Evolutionary conservation across 2,329 filamentous ascomycete genomes (phyloP), one percentile per base, ranked within the genome.

Genomic region (Cercospora brassicicola): DNA sequence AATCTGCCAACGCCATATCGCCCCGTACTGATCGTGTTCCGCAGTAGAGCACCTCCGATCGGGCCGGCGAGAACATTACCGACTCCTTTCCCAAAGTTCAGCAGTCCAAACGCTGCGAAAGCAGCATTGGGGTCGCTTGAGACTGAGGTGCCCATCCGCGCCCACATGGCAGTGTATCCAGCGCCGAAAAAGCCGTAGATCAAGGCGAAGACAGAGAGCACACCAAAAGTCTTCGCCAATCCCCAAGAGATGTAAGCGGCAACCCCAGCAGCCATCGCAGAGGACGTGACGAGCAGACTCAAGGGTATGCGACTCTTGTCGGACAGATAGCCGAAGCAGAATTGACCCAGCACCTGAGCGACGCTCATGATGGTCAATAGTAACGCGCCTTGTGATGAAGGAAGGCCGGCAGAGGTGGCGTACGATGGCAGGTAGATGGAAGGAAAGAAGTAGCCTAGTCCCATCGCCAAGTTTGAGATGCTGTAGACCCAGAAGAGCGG

Each of bases 231-330:
- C 2, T 77, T 76, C 0, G 82, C 78, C 15, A 84, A 73, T 0
- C 84, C 84, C 84, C 84, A 86, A 30, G 82, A 66, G 0, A 82
- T 72, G 64, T 84, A 83, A 0, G 82, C 76, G 0, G 81, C 79
- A 1, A 82, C 8, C 0, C 80, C 80, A 0, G 81, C 82, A 39
- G 83, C 74, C 1, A 81, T 70, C 0, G 79, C 81, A 2, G 79
- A 81, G 28, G 79, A 76, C 53, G 80, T 76, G 18, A 80, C 78
- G 18, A 76, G 70, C 8, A 72, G 4, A 55, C 71, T 68, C 8
- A 76, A 45, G 0, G 72, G 48, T 2, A 72, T 33, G 15, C 53
- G 42, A 5, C 64, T 63, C 3, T 78, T 77, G 65, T 86, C 84
- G 4, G 81, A 76, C 4, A 80, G 70, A 15, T 70, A 72, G 31